These are phyloP conservation scores for Tulasnella sp. DNA, from an alignment of 768 basidiomycete species.

Conservation along the genomic window DNA sequence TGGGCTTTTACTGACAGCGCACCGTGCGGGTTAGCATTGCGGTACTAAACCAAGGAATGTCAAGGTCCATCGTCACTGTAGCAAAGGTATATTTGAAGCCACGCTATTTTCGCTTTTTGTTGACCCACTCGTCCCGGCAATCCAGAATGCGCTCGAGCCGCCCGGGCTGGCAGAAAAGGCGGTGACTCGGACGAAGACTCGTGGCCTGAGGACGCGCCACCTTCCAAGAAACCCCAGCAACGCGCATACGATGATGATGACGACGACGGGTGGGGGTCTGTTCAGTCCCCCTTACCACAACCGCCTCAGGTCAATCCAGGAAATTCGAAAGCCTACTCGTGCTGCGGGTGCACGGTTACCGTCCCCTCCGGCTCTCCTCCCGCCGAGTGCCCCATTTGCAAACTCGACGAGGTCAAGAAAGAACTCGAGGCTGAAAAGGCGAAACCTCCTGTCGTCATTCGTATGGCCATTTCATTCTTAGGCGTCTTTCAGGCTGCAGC, in stretches of 20 bases:
- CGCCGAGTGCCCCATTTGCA: conserved; percentile 1
- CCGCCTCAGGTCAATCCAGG: background rate
- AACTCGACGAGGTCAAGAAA: conserved; percentile 2
- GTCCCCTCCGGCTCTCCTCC: background rate
- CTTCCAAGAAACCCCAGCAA: background rate
- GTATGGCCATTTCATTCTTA: background rate
- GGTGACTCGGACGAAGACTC: background rate
- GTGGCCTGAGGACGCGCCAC: background rate
- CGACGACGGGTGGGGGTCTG: background rate
- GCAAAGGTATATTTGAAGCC: background rate
- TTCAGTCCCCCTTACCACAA: background rate
- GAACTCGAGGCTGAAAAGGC: background rate
- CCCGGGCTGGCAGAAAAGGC: background rate
- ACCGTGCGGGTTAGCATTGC: background rate
- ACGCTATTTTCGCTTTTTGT: background rate
- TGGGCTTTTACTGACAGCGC: background rate
- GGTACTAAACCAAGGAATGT: background rate
- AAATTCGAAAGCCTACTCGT: background rate
- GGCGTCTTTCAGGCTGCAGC: background rate
- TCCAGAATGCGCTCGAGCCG: background rate
- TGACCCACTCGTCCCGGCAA: background rate
- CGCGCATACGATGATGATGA: background rate
- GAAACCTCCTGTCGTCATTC: background rate
- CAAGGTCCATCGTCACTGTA: background rate
- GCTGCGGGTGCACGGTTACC: background rate